Base-by-base conservation (phyloP, 106 monocot genomes). In the Vanilla planifolia region DNA sequence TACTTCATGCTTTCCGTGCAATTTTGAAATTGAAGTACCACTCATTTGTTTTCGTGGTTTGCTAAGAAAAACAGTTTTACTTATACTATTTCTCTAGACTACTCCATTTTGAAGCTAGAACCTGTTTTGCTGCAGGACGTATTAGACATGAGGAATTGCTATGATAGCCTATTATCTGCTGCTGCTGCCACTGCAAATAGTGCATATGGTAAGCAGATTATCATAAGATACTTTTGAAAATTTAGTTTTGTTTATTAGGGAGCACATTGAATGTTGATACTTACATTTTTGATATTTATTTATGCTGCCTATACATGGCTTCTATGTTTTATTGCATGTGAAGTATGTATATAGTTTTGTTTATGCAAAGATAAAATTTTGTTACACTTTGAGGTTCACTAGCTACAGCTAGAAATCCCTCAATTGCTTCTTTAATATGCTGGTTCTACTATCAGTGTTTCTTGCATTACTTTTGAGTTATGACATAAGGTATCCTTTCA, bases 151-250 rank as follows among this genome's bases (percentile, higher is more conserved):
- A 85, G 70, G 71, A 75, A 66, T 44, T 82, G 80, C 43, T 94
- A 94, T 71, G 94, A 94, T 66, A 73, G 78, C 51, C 65, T 94
- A 28, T 67, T 89, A 23, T 80, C 75, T 66, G 94, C 80, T 1
- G 94, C 89, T 23, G 85, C 89, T 65, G 79, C 89, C 17, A 78
- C 82, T 33, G 89, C 85, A 64, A 94, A 94, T 71, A 86, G 89
- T 86, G 94, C 94, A 71, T 82, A 79, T 75, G 90, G 90, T 91
- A 79, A 47, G 22, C 53, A 15, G 11, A 9, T 21, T 20, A 23
- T 20, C 25, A 48, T 21, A 5, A 8, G 15, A 45, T 15, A 45
- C n/a, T 47, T 47, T 2, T 47, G 20, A 47, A 21, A 19, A 6
- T 23, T 47, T 0, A 20, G 17, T 47, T 16, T 21, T 47, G 22